Conservation (phyloP, 2,329 filamentous ascomycete species). For the Cucurbitaria berberidis region DNA sequence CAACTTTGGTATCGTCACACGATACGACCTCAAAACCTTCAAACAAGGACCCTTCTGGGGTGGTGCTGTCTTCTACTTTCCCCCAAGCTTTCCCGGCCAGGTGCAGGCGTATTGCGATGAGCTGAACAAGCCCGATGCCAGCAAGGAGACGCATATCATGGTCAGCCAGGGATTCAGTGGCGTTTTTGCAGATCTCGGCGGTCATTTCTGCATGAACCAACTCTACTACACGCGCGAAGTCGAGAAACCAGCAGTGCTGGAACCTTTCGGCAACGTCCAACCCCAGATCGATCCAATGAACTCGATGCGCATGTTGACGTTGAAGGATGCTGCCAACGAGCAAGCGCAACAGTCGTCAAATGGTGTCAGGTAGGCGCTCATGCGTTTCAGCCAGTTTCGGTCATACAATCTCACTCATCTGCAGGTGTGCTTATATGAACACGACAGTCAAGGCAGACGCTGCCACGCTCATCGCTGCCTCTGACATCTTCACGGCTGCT, state of each 20-base stretch:
- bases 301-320: constrained; percentile 14
- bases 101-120: constrained; percentile 18
- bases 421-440: constrained; percentile 15
- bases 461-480: constrained; percentile 8
- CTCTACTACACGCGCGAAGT: constrained; percentile 12
- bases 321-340: constrained; percentile 15
- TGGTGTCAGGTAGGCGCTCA: constrained; percentile 1
- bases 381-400: too few relatives aligned
- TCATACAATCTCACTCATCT: not conserved
- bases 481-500: constrained; percentile 15
- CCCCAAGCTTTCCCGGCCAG: constrained; percentile 5
- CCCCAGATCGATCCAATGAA: constrained; percentile 18
- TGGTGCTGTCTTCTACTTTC: constrained; percentile 18
- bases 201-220: constrained; percentile 9
- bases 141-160: constrained; percentile 21
- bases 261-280: constrained; percentile 7
- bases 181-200: constrained; percentile 7
- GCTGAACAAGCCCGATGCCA: constrained; percentile 40
- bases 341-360: constrained; percentile 8
- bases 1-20: constrained; percentile 27
- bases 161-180: constrained; percentile 4
- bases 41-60: constrained; percentile 20
- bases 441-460: constrained; percentile 15
- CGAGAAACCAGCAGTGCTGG: constrained; percentile 8
- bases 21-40: constrained; percentile 18